phyloP scores from a whole-genome alignment of 1,284 basidiomycete genomes.

The Heterobasidion parviporum region DNA sequence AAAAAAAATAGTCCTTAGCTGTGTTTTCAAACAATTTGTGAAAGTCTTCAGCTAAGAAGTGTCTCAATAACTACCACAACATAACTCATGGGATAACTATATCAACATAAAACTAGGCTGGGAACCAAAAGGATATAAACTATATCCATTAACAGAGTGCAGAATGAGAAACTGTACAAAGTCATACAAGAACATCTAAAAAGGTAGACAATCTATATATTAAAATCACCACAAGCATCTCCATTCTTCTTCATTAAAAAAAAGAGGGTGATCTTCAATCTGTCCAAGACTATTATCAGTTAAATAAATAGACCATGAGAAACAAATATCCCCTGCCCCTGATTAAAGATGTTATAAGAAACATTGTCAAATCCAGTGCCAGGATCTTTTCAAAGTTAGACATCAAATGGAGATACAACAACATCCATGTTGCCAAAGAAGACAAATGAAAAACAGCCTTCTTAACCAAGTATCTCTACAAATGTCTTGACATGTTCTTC shows the following conservation, averaged over 20 bases:
- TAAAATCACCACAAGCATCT: no score
- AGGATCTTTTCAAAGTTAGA: background rate
- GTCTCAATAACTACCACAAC: background rate
- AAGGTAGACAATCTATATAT: no score
- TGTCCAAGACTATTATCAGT: background rate
- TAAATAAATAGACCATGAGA: background rate
- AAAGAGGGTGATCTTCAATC: slow-evolving; percentile 1
- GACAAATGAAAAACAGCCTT: background rate
- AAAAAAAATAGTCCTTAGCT: background rate
- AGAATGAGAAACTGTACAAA: no score
- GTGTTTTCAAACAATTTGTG: background rate
- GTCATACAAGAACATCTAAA: no score
- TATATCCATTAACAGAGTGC: background rate
- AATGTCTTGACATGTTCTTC: background rate
- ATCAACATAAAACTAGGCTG: background rate
- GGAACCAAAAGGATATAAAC: background rate
- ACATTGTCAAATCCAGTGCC: background rate
- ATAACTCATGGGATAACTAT: background rate
- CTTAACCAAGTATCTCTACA: background rate
- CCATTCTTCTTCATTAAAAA: slow-evolving; percentile 5
- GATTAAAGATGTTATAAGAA: background rate
- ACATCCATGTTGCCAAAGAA: background rate
- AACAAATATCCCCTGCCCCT: background rate
- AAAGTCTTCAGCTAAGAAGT: background rate
- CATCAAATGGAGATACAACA: background rate